Percentiles rank a stretch among this genome's conserved stretches.
Conservation (phyloP, 176 grass and related monocot species). For the Eleusine indica region DNA sequence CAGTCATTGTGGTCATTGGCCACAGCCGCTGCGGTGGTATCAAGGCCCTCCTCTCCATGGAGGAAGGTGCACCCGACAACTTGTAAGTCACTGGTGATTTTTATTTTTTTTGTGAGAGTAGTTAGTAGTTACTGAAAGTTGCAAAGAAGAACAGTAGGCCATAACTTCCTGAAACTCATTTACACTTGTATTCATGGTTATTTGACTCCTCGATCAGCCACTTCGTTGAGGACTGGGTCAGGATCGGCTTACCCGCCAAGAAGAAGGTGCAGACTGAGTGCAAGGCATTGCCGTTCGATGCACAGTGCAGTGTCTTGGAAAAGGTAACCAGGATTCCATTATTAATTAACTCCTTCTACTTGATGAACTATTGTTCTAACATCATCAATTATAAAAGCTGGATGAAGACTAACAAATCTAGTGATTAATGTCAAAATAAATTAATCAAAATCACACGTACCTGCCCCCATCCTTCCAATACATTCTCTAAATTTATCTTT, state of each 20-base stretch:
- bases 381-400: neutral
- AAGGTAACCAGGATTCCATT: constrained; percentile 40
- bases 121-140: neutral
- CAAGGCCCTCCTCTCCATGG: constrained; percentile 78
- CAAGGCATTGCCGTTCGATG: constrained; percentile 37
- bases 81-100: constrained; percentile 50
- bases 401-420: neutral
- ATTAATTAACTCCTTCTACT: neutral
- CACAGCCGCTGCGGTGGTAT: constrained; percentile 96
- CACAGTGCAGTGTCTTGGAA: constrained; percentile 68
- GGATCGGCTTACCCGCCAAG: constrained; percentile 60
- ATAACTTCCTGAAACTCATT: neutral
- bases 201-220: constrained; percentile 38
- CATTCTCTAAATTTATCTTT: neutral
- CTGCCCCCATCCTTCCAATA: neutral
- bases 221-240: constrained; percentile 96
- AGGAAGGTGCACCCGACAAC: constrained; percentile 55
- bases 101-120: neutral
- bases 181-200: neutral
- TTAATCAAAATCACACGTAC: neutral
- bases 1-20: constrained; percentile 82
- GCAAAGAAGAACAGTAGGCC: neutral
- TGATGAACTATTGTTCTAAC: neutral
- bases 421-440: neutral
- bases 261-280: constrained; percentile 56